Evolutionary conservation across 371 early-diverging fungal genomes (phyloP).

Genomic region (Syncephalastrum sp.): DNA sequence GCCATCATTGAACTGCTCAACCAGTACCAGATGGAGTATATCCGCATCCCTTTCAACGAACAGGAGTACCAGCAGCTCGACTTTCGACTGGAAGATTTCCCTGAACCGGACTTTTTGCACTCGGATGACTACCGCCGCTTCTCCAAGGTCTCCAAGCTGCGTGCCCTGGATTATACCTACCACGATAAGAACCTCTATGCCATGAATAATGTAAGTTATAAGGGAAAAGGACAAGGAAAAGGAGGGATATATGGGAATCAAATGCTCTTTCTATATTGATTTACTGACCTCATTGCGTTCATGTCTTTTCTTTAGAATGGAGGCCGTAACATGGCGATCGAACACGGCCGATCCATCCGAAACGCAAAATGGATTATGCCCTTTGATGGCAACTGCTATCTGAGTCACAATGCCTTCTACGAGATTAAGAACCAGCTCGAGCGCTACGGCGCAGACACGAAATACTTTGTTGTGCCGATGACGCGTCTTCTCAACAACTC

Average conservation of each 20-base stretch:
- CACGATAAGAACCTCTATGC: conserved; percentile 71
- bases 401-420: conserved; percentile 57
- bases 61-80: conserved; percentile 60
- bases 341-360: conserved; percentile 53
- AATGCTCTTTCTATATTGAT: neutral
- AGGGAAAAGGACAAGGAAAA: neutral
- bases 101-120: conserved; percentile 65
- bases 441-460: conserved; percentile 46
- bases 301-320: conserved; percentile 52
- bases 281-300: neutral
- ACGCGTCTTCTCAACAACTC: conserved; percentile 64
- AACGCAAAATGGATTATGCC: conserved; percentile 69
- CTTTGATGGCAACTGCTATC: conserved; percentile 71
- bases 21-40: conserved; percentile 55
- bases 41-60: conserved; percentile 60
- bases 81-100: conserved; percentile 65
- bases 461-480: conserved; percentile 74
- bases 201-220: conserved; percentile 65
- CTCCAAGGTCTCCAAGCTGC: conserved; percentile 61
- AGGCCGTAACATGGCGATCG: conserved; percentile 63
- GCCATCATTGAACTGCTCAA: conserved; percentile 59
- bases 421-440: conserved; percentile 60
- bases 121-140: conserved; percentile 62
- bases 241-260: neutral
- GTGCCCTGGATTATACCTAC: conserved; percentile 66